Conservation (phyloP, 176 grass and related monocot species). For the Musa beccarii region DNA sequence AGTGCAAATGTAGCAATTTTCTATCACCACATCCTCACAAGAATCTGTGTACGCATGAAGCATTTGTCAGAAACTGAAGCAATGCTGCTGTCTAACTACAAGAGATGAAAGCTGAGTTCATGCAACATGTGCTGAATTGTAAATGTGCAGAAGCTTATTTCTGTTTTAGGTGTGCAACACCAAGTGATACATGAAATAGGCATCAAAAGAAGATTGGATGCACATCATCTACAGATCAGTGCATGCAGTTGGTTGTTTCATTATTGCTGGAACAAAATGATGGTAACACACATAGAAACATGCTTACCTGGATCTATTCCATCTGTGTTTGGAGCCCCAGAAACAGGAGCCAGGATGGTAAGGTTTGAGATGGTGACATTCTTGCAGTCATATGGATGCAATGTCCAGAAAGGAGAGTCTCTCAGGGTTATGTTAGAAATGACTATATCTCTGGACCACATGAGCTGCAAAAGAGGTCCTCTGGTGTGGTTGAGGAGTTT, state of each 20-base stretch:
- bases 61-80: neutral
- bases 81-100: neutral
- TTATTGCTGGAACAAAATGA: neutral
- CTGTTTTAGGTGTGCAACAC: neutral
- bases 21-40: conserved; percentile 79
- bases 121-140: neutral
- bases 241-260: neutral
- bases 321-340: conserved; percentile 87
- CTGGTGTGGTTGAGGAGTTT: conserved; percentile 89
- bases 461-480: conserved; percentile 80
- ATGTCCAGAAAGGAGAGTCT: conserved; percentile 91
- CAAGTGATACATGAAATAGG: neutral
- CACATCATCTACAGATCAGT: neutral
- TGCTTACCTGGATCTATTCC: conserved; percentile 95
- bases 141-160: neutral
- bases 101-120: neutral
- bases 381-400: conserved; percentile 95
- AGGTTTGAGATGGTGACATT: conserved; percentile 85
- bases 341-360: conserved; percentile 78
- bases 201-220: neutral
- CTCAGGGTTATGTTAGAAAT: conserved; percentile 71
- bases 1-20: conserved; percentile 94
- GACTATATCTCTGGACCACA: conserved; percentile 94
- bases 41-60: conserved; percentile 43
- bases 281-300: neutral